These are phyloP conservation scores for Schoenoplectus tabernaemontani DNA, from an alignment of 202 grass and related monocot species.

Conservation along the genomic window DNA sequence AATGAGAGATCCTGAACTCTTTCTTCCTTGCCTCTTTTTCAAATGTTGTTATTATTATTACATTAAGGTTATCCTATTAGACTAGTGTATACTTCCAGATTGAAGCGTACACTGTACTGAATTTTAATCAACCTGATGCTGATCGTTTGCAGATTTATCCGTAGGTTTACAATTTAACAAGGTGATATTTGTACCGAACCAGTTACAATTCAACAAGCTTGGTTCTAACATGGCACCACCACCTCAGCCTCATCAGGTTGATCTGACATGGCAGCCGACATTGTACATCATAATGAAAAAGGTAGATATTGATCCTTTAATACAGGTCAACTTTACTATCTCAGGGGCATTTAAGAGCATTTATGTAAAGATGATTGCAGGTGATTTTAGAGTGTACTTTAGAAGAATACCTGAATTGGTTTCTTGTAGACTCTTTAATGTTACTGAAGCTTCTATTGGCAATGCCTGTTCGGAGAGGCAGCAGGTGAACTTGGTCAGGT, in stretches of 20 bases:
- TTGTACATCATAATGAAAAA: conserved; percentile 49
- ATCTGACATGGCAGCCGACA: conserved; percentile 82
- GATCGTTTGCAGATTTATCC: not conserved
- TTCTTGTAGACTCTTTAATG: conserved; percentile 1
- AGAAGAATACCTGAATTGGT: not conserved
- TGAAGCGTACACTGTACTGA: not conserved
- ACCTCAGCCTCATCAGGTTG: conserved; percentile 63
- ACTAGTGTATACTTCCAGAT: not conserved
- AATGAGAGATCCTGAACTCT: conserved; percentile 74
- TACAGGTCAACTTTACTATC: not conserved
- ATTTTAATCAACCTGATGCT: not conserved
- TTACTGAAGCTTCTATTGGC: not conserved
- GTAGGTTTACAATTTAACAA: conserved; percentile 64
- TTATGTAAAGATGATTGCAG: not conserved
- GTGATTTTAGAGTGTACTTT: not conserved
- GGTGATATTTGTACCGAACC: conserved; percentile 91
- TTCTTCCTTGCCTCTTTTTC: conserved; percentile 58
- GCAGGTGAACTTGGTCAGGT: not conserved
- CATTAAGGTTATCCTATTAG: not conserved
- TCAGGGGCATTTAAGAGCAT: not conserved
- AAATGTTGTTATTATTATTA: not conserved
- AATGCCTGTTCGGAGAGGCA: not conserved
- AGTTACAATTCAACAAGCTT: conserved; percentile 82
- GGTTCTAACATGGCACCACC: conserved; percentile 60
- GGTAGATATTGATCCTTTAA: conserved; percentile 25